Conservation (phyloP, 192 early-diverging fungal genomes). For the Spizellomyces punctatus region DNA sequence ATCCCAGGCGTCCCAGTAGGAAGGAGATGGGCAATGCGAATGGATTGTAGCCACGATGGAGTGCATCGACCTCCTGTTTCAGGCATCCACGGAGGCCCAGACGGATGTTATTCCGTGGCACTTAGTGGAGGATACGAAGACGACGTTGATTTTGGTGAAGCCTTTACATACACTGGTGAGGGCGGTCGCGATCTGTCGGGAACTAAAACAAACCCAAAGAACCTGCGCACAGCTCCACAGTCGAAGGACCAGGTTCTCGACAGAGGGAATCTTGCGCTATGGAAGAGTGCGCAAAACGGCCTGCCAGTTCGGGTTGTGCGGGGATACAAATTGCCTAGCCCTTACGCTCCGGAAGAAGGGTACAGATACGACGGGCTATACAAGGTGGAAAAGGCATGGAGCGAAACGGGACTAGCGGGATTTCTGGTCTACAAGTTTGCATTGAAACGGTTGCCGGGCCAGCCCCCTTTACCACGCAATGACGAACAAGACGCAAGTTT, state of each 20-base stretch:
- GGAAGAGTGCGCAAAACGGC: conserved; percentile 53
- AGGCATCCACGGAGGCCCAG: conserved; percentile 61
- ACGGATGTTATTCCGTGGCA: conserved; percentile 63
- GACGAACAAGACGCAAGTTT: no score
- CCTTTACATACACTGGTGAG: conserved; percentile 71
- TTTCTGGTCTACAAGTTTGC: conserved; percentile 31
- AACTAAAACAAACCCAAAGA: conserved; percentile 40
- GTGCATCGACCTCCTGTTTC: conserved; percentile 58
- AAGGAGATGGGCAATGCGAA: conserved; percentile 2
- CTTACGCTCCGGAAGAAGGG: conserved; percentile 14
- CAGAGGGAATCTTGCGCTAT: conserved; percentile 59
- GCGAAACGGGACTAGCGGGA: conserved; percentile 14
- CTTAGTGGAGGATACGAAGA: conserved; percentile 67
- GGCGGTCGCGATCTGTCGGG: conserved; percentile 62
- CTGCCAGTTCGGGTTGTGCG: conserved; percentile 19
- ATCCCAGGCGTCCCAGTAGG: conserved; percentile 1
- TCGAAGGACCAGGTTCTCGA: conserved; percentile 61
- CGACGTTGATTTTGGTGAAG: conserved; percentile 64
- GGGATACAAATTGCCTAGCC: conserved; percentile 12
- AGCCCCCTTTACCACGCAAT: neutral
- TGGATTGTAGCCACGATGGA: conserved; percentile 4
- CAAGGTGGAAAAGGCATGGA: conserved; percentile 19
- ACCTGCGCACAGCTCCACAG: conserved; percentile 59
- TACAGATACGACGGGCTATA: conserved; percentile 34
- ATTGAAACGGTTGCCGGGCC: conserved; percentile 8